Conservation (phyloP, 2,329 filamentous ascomycete species). For the Neopestalotiopsis sp. region DNA sequence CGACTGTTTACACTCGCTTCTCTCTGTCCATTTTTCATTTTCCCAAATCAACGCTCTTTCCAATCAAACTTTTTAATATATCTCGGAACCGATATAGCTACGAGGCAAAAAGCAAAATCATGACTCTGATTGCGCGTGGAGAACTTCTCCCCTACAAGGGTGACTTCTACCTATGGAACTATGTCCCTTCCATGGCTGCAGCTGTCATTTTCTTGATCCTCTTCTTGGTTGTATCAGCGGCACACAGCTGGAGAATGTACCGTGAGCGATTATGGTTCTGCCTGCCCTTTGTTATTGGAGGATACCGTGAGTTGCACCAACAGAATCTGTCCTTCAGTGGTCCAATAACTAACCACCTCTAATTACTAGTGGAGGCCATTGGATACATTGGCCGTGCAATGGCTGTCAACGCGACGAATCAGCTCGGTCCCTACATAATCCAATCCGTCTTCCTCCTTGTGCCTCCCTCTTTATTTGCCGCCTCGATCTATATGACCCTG, state of each 20-base stretch:
- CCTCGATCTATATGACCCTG: slow-evolving; percentile 56
- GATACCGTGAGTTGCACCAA: slow-evolving; percentile 45
- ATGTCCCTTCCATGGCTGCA: slow-evolving; percentile 46
- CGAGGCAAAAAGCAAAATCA: no score
- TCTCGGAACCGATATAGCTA: no score
- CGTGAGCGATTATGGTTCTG: slow-evolving; percentile 55
- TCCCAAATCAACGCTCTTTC: no score
- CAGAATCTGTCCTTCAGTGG: neutral
- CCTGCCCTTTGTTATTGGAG: slow-evolving; percentile 52
- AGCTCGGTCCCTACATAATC: slow-evolving; percentile 43
- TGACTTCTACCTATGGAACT: slow-evolving; percentile 41
- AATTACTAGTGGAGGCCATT: slow-evolving; percentile 2
- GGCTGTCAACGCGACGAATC: slow-evolving; percentile 28
- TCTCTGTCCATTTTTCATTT: no score
- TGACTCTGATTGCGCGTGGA: neutral
- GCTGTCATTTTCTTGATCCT: slow-evolving; percentile 49
- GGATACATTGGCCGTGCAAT: neutral
- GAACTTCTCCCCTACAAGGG: slow-evolving; percentile 32
- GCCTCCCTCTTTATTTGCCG: slow-evolving; percentile 53
- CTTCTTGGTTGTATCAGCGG: slow-evolving; percentile 43
- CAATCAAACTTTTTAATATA: no score
- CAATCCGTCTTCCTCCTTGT: slow-evolving; percentile 50
- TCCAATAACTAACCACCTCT: neutral
- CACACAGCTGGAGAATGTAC: slow-evolving; percentile 47
- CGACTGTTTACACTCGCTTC: no score